phyloP scores from a whole-genome alignment of 2,329 filamentous ascomycete species.

The Herpotrichia juniperi region DNA sequence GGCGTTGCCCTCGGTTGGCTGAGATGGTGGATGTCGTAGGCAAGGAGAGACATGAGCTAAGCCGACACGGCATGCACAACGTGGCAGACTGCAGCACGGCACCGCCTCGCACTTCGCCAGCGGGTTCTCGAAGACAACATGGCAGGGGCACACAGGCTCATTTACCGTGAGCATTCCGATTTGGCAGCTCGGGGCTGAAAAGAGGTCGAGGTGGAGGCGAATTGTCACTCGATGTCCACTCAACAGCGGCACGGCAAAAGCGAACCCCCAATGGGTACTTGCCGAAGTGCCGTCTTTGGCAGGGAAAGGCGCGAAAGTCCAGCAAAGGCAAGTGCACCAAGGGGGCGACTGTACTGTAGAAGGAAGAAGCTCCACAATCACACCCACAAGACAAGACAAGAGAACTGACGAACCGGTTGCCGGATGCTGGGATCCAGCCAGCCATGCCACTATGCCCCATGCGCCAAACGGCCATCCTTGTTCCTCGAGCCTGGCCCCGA shows the following conservation, averaged over 20 bases:
- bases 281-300: no score
- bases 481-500: slow-evolving; percentile 31
- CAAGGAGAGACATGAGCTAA: neutral
- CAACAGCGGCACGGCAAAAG: neutral
- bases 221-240: slow-evolving; percentile 6
- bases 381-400: neutral
- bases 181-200: slow-evolving; percentile 4
- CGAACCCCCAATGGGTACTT: neutral
- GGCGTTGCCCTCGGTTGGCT: slow-evolving; percentile 9
- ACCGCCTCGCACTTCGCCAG: neutral
- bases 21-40: neutral
- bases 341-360: no score
- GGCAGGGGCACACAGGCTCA: slow-evolving; percentile 4
- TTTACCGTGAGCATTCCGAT: slow-evolving; percentile 1
- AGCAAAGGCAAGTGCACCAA: no score
- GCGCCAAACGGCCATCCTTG: neutral
- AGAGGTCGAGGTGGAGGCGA: neutral
- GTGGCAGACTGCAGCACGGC: neutral
- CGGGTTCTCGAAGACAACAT: neutral
- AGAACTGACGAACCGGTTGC: neutral
- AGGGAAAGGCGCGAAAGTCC: no score
- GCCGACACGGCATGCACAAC: neutral
- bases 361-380: no score
- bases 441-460: neutral
- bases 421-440: neutral